A percentile compares a stretch with the other conserved stretches of the same genome.
phyloP scores from a whole-genome alignment of 352 stramenopile genomes.

The Phytophthora pistaciae region DNA sequence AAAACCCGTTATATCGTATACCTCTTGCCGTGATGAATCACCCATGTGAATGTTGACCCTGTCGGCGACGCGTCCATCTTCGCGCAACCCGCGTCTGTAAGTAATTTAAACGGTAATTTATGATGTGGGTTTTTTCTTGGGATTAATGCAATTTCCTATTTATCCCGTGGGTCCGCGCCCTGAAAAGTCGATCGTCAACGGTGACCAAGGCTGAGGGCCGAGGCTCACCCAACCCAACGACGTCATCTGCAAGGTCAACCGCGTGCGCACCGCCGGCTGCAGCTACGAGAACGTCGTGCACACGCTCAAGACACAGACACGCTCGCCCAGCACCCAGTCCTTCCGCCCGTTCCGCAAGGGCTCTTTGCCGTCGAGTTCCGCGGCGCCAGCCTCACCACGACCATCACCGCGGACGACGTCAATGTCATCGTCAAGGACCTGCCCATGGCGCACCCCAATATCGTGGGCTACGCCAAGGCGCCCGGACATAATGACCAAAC shows the following conservation, averaged over 20 bases:
- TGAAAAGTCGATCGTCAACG: slow-evolving; percentile 60
- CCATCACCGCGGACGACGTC: slow-evolving; percentile 84
- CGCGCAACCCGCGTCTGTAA: too few relatives aligned
- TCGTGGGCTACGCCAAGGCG: slow-evolving; percentile 85
- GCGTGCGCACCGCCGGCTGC: slow-evolving; percentile 70
- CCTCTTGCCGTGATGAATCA: too few relatives aligned
- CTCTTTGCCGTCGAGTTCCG: slow-evolving; percentile 88
- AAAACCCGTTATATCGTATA: too few relatives aligned
- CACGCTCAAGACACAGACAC: slow-evolving; percentile 84
- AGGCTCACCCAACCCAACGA: slow-evolving; percentile 69
- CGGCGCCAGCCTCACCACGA: slow-evolving; percentile 83
- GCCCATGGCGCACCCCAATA: slow-evolving; percentile 83
- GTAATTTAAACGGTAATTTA: too few relatives aligned
- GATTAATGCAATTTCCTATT: too few relatives aligned
- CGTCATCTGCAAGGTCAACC: slow-evolving; percentile 89
- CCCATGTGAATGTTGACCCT: too few relatives aligned
- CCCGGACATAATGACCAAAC: slow-evolving; percentile 57
- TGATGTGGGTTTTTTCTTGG: too few relatives aligned
- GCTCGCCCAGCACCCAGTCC: slow-evolving; percentile 81
- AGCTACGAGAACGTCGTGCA: slow-evolving; percentile 87
- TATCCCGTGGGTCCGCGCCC: too few relatives aligned
- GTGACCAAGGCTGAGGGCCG: slow-evolving; percentile 56
- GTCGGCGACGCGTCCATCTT: too few relatives aligned
- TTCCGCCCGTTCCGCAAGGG: slow-evolving; percentile 81
- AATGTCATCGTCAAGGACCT: slow-evolving; percentile 89